Percentiles rank a stretch among this genome's conserved stretches.
Conservation (phyloP, 2,329 filamentous ascomycete genomes). For the Colletotrichum phormii region DNA sequence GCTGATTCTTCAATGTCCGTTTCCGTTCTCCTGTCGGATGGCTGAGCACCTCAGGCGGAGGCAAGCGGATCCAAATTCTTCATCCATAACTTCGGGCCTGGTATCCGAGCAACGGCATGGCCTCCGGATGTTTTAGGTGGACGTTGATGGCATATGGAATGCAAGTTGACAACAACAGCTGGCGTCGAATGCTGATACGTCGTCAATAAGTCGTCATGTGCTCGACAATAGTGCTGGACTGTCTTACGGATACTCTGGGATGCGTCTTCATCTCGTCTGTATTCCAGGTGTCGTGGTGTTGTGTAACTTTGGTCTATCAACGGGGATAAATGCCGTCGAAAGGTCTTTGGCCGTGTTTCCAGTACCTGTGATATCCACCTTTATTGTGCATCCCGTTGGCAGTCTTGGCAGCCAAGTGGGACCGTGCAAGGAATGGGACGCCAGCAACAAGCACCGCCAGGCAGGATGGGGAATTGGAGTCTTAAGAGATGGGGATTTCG, state of each 20-base stretch:
- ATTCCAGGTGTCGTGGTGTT: neutral
- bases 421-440: constrained; percentile 6
- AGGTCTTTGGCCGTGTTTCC: neutral
- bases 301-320: neutral
- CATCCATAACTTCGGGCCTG: neutral
- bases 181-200: neutral
- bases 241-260: neutral
- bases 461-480: constrained; percentile 14
- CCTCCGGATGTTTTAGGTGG: neutral
- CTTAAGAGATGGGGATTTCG: constrained; percentile 1
- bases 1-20: neutral
- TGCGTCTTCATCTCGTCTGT: constrained; percentile 1
- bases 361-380: constrained; percentile 1
- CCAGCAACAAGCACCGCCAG: constrained; percentile 13
- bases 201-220: neutral
- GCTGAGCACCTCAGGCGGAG: neutral
- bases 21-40: neutral
- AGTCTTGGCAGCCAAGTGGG: constrained; percentile 22
- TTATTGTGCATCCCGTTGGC: constrained; percentile 1
- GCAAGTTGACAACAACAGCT: neutral
- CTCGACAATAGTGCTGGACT: neutral
- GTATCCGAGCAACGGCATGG: constrained; percentile 16
- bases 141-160: neutral
- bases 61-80: neutral
- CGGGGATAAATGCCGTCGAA: neutral